Evolutionary conservation across 1,284 basidiomycete genomes (phyloP).

Genomic region (Athelia psychrophila): DNA sequence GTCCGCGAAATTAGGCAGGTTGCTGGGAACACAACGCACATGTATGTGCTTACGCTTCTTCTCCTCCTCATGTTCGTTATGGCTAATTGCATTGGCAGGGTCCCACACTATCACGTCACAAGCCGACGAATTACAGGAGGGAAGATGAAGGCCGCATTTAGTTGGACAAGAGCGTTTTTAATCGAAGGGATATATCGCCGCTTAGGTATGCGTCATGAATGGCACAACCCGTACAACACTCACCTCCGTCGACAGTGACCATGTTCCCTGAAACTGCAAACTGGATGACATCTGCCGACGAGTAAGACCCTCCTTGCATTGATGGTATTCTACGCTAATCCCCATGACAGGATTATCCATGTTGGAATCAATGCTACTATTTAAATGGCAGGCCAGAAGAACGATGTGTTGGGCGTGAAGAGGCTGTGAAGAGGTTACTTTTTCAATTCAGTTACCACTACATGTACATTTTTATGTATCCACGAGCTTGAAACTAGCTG

Average conservation of each 20-base stretch:
- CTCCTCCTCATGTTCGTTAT: neutral
- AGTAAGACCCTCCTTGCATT: slow-evolving; percentile 32
- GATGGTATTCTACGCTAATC: neutral
- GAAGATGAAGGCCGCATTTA: slow-evolving; percentile 29
- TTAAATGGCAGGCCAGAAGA: no score
- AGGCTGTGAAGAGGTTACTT: no score
- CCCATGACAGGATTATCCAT: slow-evolving; percentile 19
- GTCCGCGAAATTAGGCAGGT: slow-evolving; percentile 42
- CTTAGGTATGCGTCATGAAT: slow-evolving; percentile 30
- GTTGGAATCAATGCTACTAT: slow-evolving; percentile 24
- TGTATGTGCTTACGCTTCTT: slow-evolving; percentile 41
- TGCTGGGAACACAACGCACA: slow-evolving; percentile 48
- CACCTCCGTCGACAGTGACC: slow-evolving; percentile 27
- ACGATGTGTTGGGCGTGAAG: no score
- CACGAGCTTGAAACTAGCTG: no score
- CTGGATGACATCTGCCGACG: slow-evolving; percentile 50
- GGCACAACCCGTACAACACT: neutral
- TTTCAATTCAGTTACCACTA: no score
- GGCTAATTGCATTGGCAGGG: slow-evolving; percentile 27
- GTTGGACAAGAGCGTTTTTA: slow-evolving; percentile 44
- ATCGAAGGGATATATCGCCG: slow-evolving; percentile 58
- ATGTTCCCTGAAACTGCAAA: slow-evolving; percentile 59
- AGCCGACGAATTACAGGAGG: slow-evolving; percentile 35
- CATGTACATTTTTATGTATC: no score
- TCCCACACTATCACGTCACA: slow-evolving; percentile 58